phyloP scores from a whole-genome alignment of 352 stramenopile species.

The Phytophthora kernoviae region DNA sequence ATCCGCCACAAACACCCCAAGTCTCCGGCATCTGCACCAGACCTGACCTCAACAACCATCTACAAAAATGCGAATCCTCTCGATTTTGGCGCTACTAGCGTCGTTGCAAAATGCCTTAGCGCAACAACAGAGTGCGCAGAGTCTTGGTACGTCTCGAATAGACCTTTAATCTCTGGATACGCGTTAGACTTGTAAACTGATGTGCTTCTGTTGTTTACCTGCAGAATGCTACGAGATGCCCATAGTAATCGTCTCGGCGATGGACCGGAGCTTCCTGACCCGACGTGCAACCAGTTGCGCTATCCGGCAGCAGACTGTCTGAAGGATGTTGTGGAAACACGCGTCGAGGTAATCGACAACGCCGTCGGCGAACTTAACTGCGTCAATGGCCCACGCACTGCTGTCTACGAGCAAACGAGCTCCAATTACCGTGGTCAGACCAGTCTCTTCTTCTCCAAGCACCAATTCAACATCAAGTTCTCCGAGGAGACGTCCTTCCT shows the following conservation, averaged over 20 bases:
- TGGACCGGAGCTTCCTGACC: constrained; percentile 58
- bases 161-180: not conserved
- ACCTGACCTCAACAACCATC: constrained; percentile 9
- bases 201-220: not conserved
- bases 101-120: constrained; percentile 16
- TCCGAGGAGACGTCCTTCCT: constrained; percentile 46
- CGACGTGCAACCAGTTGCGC: constrained; percentile 72
- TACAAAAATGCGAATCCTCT: constrained; percentile 20
- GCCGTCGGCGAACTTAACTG: constrained; percentile 59
- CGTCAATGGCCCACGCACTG: constrained; percentile 46
- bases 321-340: constrained; percentile 53
- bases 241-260: constrained; percentile 65
- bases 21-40: constrained; percentile 21
- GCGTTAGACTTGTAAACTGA: not conserved
- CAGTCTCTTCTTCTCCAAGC: constrained; percentile 79
- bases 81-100: constrained; percentile 20
- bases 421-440: constrained; percentile 81
- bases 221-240: constrained; percentile 72
- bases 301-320: constrained; percentile 73
- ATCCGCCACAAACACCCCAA: constrained; percentile 15
- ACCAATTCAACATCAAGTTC: constrained; percentile 80
- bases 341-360: constrained; percentile 73
- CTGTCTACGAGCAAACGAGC: constrained; percentile 46
- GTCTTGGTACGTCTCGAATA: constrained; percentile 4
- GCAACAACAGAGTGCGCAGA: constrained; percentile 14